Conservation (phyloP, 75 land plant genomes). For the Cryptomeria japonica region DNA sequence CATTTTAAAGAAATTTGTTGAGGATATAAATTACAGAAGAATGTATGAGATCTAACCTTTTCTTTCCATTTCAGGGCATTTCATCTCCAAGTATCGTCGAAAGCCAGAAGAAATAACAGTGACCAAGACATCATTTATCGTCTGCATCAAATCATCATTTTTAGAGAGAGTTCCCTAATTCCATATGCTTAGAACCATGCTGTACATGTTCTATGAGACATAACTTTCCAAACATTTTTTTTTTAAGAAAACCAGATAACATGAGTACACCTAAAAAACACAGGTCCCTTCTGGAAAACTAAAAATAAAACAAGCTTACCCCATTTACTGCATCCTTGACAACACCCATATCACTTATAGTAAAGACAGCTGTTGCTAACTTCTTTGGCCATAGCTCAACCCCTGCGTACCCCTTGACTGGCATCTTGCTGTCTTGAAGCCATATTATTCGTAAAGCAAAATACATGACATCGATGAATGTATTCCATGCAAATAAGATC, state of each 20-base stretch:
- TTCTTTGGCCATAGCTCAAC: constrained; percentile 73
- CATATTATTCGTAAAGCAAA: constrained; percentile 39
- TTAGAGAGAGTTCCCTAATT: neutral
- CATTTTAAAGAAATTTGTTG: neutral
- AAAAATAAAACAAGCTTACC: constrained; percentile 34
- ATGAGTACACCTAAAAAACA: neutral
- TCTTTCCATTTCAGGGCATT: constrained; percentile 12
- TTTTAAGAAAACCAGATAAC: neutral
- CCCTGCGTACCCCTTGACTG: constrained; percentile 57
- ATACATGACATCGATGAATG: constrained; percentile 30
- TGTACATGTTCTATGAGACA: neutral
- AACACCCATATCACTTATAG: constrained; percentile 55
- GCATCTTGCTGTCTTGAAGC: constrained; percentile 51
- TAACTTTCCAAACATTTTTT: neutral
- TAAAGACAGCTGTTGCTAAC: constrained; percentile 40
- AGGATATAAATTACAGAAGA: neutral
- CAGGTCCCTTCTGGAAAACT: neutral
- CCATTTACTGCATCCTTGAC: constrained; percentile 48
- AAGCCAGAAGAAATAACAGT: constrained; percentile 61
- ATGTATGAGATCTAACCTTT: constrained; percentile 10
- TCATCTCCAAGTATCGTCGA: constrained; percentile 44
- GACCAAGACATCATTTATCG: constrained; percentile 72
- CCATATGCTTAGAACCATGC: neutral
- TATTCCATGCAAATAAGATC: constrained; percentile 46
- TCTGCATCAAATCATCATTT: constrained; percentile 38